Evolutionary conservation across 2,329 filamentous ascomycete species (phyloP).

Genomic region (Chalaropsis thielavioides): DNA sequence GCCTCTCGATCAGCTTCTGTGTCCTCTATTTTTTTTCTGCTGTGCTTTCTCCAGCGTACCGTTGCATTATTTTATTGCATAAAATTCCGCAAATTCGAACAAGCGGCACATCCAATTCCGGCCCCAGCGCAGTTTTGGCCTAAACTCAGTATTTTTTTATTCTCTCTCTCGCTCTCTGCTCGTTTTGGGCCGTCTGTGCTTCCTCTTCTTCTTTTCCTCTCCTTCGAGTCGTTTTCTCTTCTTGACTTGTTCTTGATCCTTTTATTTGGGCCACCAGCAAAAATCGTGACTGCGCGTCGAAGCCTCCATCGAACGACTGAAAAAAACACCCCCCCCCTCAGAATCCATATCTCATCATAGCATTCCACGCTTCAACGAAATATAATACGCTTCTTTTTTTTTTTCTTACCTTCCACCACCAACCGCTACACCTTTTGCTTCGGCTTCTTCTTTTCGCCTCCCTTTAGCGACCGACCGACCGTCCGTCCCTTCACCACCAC

Average conservation of each 20-base stretch:
- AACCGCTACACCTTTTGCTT: background rate
- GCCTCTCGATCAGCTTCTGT: background rate
- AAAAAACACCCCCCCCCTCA: no score
- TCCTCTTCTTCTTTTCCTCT: background rate
- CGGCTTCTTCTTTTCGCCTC: background rate
- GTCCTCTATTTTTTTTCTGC: background rate
- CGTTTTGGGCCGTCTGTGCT: background rate
- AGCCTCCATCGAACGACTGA: background rate
- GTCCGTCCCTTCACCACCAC: background rate
- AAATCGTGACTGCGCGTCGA: background rate
- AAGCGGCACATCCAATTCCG: constrained; percentile 5
- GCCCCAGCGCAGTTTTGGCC: constrained; percentile 6
- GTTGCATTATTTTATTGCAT: background rate
- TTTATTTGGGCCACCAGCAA: no score
- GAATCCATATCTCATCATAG: background rate
- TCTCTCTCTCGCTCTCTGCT: background rate
- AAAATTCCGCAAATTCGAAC: constrained; percentile 7
- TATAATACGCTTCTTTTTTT: background rate
- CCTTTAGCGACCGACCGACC: background rate
- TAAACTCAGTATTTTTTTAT: constrained; percentile 1
- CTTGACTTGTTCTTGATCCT: background rate
- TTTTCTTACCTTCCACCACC: background rate
- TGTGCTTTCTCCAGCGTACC: background rate
- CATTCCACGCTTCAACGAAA: background rate
- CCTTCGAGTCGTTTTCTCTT: background rate